Evolutionary conservation across 2,329 filamentous ascomycete genomes (phyloP), one percentile per base, ranked within the genome.

Genomic region (Aspergillus candidus): DNA sequence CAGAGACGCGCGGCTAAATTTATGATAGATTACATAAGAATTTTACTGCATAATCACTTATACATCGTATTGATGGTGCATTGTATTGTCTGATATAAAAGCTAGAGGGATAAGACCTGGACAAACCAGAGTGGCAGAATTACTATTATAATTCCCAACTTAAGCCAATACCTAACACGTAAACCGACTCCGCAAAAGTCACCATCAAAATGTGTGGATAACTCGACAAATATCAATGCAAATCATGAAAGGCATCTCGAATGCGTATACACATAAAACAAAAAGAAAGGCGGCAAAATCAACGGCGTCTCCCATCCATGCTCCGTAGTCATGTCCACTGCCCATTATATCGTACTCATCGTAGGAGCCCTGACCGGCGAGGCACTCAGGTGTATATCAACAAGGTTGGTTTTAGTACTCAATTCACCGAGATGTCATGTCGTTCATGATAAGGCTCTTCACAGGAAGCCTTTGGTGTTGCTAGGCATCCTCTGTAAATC

Each of bases 401-500:
- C 22, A 27, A 10, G 22, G 6, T 27, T 27, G 6, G 22, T 27
- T 27, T 27, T 10, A 10, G 3, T 8, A 3, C 22, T 27, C 22
- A 6, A 11, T n/a, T 15, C n/a, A 11, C 18, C 6, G 2, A 11
- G 2, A 35, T 6, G 7, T 35, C 34, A 35, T n/a, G 13, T 35
- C 4, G 6, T 27, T 10, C 22, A 27, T 27, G 6, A 27, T 2
- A 8, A 7, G 8, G 6, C 2, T 32, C 30, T 47, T 65, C 55
- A 88, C 66, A 88, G 70, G 61, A 89, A 88, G n/a, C 85, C 85
- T 68, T 89, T 88, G 36, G 82, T 88, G 64, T 87, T 71, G 65
- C 84, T 88, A 44, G 79, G 77, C 70, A 85, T 85, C 58, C 84
- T 73, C 64, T 77, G 76, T 40, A 82, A 71, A 41, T 81, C 79